A percentile compares a stretch with the other conserved stretches of the same genome.
These are phyloP conservation scores for Orbilia ellipsospora DNA, from an alignment of 2,329 filamentous ascomycete genomes.

Conservation along the genomic window DNA sequence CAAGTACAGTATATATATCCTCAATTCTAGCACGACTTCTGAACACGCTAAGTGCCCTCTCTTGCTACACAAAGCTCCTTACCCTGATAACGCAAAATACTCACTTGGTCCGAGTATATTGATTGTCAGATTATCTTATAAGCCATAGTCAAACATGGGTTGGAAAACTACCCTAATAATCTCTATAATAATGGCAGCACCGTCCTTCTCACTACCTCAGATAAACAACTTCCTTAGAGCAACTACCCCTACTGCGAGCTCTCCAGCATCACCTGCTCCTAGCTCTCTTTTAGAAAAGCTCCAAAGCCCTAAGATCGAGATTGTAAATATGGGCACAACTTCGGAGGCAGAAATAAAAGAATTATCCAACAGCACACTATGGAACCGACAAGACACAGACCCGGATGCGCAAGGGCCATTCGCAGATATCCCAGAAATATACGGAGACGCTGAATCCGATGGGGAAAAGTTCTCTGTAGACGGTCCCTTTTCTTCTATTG, in stretches of 20 bases:
- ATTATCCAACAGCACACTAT: neutral
- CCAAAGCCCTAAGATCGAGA: slow-evolving; percentile 28
- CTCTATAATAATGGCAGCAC: slow-evolving; percentile 10
- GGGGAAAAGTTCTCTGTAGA: slow-evolving; percentile 38
- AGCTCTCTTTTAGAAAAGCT: slow-evolving; percentile 8
- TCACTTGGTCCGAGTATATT: neutral
- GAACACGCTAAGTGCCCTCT: neutral
- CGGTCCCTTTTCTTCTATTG: slow-evolving; percentile 39
- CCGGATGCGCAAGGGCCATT: slow-evolving; percentile 39
- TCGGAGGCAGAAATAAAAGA: slow-evolving; percentile 20
- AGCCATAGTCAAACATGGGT: slow-evolving; percentile 12
- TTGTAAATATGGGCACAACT: slow-evolving; percentile 23
- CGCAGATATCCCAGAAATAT: slow-evolving; percentile 32
- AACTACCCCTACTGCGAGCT: neutral
- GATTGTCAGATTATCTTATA: neutral
- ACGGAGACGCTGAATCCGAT: slow-evolving; percentile 23
- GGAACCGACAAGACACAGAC: slow-evolving; percentile 14
- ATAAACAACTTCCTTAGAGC: neutral
- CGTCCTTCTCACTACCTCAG: slow-evolving; percentile 23
- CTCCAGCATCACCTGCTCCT: neutral
- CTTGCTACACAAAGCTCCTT: neutral
- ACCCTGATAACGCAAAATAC: no score
- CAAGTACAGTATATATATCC: slow-evolving; percentile 8
- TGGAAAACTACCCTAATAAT: slow-evolving; percentile 24
- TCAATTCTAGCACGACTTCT: neutral